Evolutionary conservation across 345 rosid species (phyloP).

Genomic region (Ceriops decandra): DNA sequence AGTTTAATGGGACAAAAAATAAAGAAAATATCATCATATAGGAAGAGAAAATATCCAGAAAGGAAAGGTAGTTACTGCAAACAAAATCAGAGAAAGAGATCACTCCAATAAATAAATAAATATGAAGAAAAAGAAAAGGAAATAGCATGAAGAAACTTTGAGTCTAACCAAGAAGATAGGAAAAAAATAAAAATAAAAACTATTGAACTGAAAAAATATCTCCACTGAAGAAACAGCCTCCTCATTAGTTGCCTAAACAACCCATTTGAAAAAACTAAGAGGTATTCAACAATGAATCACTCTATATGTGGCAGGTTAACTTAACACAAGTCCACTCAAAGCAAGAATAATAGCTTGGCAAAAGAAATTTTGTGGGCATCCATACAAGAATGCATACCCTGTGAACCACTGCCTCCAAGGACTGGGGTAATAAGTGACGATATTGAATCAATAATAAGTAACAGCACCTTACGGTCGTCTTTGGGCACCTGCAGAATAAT

Average conservation of each 20-base stretch:
- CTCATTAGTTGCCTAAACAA: background rate
- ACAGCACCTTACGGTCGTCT: constrained; percentile 30
- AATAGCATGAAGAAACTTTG: no score
- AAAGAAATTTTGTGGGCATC: background rate
- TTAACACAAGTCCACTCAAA: background rate
- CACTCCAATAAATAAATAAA: background rate
- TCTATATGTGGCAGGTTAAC: background rate
- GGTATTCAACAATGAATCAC: no score
- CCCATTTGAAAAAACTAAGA: background rate
- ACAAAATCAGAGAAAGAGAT: background rate
- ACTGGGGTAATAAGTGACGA: constrained; percentile 73
- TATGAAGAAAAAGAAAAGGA: background rate
- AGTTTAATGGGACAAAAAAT: background rate
- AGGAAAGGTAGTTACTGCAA: background rate
- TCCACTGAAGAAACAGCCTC: background rate
- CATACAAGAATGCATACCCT: constrained; percentile 44
- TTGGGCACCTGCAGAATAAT: constrained; percentile 17
- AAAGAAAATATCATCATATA: background rate
- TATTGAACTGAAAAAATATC: background rate
- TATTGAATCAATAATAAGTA: constrained; percentile 69
- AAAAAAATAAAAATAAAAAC: background rate
- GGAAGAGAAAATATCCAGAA: background rate
- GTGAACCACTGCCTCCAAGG: constrained; percentile 64
- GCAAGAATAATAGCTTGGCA: background rate
- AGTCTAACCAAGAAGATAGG: background rate